Base-by-base conservation (phyloP, 2,329 filamentous ascomycete genomes). In the Cladosporium sp. region DNA sequence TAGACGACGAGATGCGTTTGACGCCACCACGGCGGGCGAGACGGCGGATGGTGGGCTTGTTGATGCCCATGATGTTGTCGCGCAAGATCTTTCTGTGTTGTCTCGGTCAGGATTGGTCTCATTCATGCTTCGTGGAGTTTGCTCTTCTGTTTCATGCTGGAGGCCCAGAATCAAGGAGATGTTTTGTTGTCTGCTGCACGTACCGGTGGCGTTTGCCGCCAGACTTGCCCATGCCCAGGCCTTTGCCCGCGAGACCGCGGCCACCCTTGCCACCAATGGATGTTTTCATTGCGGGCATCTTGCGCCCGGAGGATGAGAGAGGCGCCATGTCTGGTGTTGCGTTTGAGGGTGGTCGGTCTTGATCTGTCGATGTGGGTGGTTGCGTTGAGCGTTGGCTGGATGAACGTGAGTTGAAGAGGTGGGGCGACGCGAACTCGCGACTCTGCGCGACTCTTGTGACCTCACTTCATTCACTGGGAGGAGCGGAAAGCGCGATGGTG, bases 1-100 rank as follows among this genome's bases (percentile, higher is more conserved):
- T 86, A 0, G 47, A 63, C 0, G 69, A 81, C 0, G 85, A 87
- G 8, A 92, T 90, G 0, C 89, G 79, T 69, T 92, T 92, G 0
- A 93, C 86, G 0, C 89, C 89, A 1, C 89, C 89, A 6, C 89
- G 84, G 5, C 89, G 83, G 1, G 89, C 89, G 0, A 93, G 74
- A 40, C 89, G 86, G 72, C 92, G 88, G 59, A 68, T 69, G 52
- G 62, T 65, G 17, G 61, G 61, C 87, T 96, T 96, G 73, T 92
- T 97, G 74, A 97, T 94, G 80, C 92, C 92, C 82, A 96, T 91
- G 74, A 97, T 96, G 88, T 96, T 96, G 88, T 96, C 92, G 80
- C 91, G 90, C 77, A 96, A 84, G 83, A 96, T 95, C 88, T 96
- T 97, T 74, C 92, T 89, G 80, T 94, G n/a, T 61, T 88, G 14